These are phyloP conservation scores for Cutaneotrichosporon sp. DNA, from an alignment of 1,284 basidiomycete species.

Conservation along the genomic window DNA sequence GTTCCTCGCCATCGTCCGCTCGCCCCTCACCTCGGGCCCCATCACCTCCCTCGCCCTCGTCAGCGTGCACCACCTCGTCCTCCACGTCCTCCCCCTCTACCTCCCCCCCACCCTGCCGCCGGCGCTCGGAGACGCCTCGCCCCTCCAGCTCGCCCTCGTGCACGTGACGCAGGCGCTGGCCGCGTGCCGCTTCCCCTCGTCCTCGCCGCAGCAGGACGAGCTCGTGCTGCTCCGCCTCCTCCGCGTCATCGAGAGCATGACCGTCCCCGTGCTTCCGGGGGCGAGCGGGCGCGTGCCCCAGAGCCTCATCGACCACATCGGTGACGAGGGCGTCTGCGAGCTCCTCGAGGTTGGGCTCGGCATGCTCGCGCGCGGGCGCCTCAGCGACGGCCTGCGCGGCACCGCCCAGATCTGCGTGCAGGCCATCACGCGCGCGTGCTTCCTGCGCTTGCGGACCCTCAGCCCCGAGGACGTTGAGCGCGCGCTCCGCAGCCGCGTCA, in stretches of 20 bases:
- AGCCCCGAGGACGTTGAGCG: conserved; percentile 47
- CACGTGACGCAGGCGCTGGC: conserved; percentile 88
- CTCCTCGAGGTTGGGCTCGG: conserved; percentile 97
- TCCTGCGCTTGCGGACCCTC: conserved; percentile 69
- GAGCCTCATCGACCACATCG: conserved; percentile 60
- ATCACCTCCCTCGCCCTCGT: conserved; percentile 89
- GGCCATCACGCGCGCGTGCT: conserved; percentile 77
- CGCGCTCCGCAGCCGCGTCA: conserved; percentile 30
- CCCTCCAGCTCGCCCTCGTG: conserved; percentile 63
- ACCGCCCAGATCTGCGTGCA: conserved; percentile 97
- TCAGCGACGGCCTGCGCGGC: conserved; percentile 70
- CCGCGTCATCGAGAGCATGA: conserved; percentile 82
- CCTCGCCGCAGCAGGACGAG: conserved; percentile 93
- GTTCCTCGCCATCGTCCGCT: conserved; percentile 91
- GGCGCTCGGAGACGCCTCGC: conserved; percentile 33
- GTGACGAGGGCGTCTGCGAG: conserved; percentile 95
- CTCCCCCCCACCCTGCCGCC: conserved; percentile 50
- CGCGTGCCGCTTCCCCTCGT: conserved; percentile 97
- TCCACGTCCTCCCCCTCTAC: conserved; percentile 64
- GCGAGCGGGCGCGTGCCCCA: conserved; percentile 16
- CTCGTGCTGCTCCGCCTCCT: conserved; percentile 91
- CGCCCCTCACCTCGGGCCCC: conserved; percentile 87
- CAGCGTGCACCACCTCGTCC: conserved; percentile 82
- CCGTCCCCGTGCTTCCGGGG: conserved; percentile 60
- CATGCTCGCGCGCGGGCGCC: conserved; percentile 93